Evolutionary conservation across 2,329 filamentous ascomycete species (phyloP).

Genomic region (Aspergillus fumigatiaffinis): DNA sequence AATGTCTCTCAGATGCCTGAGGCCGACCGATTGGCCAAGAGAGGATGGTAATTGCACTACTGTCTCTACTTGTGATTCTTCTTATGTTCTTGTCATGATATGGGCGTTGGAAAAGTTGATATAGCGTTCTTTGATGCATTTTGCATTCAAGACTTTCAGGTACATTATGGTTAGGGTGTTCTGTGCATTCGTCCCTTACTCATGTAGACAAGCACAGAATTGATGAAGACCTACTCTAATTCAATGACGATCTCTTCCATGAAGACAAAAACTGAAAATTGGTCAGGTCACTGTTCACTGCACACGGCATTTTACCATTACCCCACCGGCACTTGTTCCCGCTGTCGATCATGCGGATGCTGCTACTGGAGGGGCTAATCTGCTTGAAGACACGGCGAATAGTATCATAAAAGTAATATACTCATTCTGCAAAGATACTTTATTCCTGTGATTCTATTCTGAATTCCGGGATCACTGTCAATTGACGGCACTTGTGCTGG

Average conservation of each 20-base stretch:
- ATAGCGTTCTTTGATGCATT: conserved; percentile 3
- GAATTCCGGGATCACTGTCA: not conserved
- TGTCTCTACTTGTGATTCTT: conserved; percentile 2
- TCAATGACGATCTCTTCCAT: too few relatives aligned
- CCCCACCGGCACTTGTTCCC: not conserved
- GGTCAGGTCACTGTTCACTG: not conserved
- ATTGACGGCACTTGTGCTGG: not conserved
- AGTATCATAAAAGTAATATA: not conserved
- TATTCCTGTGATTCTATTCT: not conserved
- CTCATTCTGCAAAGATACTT: not conserved
- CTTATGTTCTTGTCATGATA: conserved; percentile 4
- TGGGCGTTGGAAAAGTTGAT: conserved; percentile 15
- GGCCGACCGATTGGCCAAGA: conserved; percentile 74
- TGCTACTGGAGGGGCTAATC: not conserved
- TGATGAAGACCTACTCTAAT: not conserved
- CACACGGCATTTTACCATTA: too few relatives aligned
- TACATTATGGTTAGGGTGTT: conserved; percentile 8
- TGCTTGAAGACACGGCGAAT: not conserved
- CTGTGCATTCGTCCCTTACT: not conserved
- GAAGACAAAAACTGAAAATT: not conserved
- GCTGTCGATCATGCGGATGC: not conserved
- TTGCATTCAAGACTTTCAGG: conserved; percentile 5
- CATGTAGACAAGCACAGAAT: not conserved
- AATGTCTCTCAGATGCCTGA: conserved; percentile 76
- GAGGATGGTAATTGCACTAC: conserved; percentile 66